Conservation (phyloP, 202 grass and related monocot genomes). For the Alloteropsis angusta region DNA sequence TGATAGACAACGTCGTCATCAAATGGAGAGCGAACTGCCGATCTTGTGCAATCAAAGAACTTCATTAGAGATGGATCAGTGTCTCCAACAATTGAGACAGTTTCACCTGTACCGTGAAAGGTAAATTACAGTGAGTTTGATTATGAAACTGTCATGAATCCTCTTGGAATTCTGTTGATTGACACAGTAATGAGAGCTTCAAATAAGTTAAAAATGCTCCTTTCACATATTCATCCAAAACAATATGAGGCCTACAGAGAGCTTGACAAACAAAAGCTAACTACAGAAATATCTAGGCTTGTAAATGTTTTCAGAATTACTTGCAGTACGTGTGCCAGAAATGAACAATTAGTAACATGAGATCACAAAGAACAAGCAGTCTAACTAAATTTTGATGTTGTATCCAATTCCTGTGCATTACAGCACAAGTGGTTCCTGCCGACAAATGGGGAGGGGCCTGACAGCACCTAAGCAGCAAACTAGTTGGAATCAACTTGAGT, state of each 20-base stretch:
- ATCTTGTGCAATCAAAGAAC: constrained; percentile 90
- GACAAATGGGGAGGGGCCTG: neutral
- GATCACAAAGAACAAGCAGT: neutral
- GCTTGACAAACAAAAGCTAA: neutral
- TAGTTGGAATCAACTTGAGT: neutral
- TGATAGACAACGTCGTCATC: constrained; percentile 93
- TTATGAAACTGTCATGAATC: neutral
- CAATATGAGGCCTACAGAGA: neutral
- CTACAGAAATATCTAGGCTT: neutral
- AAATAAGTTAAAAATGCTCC: neutral
- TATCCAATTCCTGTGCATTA: neutral
- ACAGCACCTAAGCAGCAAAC: neutral
- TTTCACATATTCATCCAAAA: neutral
- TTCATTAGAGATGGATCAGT: constrained; percentile 84
- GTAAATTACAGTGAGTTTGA: constrained; percentile 9
- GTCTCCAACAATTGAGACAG: constrained; percentile 81
- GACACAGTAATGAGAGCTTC: neutral
- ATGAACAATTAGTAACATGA: neutral
- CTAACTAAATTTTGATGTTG: neutral
- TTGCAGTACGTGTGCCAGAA: neutral
- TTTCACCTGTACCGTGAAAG: constrained; percentile 53
- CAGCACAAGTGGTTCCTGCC: neutral
- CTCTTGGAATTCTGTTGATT: neutral
- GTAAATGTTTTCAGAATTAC: neutral
- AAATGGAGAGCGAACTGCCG: constrained; percentile 69